Percentiles rank a stretch among this genome's conserved stretches.
Evolutionary conservation across 1,284 basidiomycete species (phyloP).

Genomic region (Phellinidium pouzarii): DNA sequence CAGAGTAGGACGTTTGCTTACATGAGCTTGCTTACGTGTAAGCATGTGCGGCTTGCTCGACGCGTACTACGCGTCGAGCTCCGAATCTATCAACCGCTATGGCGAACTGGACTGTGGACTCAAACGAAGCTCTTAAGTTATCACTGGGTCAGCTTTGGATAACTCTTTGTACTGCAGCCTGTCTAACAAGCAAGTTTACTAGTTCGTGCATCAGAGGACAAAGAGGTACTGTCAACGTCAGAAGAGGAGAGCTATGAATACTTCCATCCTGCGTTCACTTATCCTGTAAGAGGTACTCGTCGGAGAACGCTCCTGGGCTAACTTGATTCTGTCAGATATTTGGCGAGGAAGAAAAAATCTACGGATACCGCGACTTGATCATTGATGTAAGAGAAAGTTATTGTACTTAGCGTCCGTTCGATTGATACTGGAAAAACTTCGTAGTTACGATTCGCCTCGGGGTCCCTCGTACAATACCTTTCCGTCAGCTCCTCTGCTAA

Average conservation of each 20-base stretch:
- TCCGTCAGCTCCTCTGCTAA: slow-evolving; percentile 62
- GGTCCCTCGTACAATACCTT: slow-evolving; percentile 75
- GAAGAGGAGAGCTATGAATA: slow-evolving; percentile 54
- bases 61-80: too few relatives aligned
- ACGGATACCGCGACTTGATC: slow-evolving; percentile 81
- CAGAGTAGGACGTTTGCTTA: too few relatives aligned
- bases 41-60: too few relatives aligned
- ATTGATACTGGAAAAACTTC: background rate
- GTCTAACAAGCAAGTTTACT: background rate
- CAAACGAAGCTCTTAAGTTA: slow-evolving; percentile 71
- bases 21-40: too few relatives aligned
- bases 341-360: slow-evolving; percentile 94
- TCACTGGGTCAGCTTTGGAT: slow-evolving; percentile 51
- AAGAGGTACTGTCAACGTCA: slow-evolving; percentile 47
- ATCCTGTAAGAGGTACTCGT: slow-evolving; percentile 53
- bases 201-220: slow-evolving; percentile 64
- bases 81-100: slow-evolving; percentile 28
- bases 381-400: slow-evolving; percentile 62
- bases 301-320: background rate
- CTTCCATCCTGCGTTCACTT: slow-evolving; percentile 83
- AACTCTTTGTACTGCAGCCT: background rate
- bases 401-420: slow-evolving; percentile 1
- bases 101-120: slow-evolving; percentile 63
- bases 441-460: slow-evolving; percentile 82
- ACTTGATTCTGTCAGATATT: slow-evolving; percentile 55